Evolutionary conservation across 768 basidiomycete genomes (phyloP), one percentile per base, ranked within the genome.

Genomic region (Tylopilus plumbeoviolaceoides): DNA sequence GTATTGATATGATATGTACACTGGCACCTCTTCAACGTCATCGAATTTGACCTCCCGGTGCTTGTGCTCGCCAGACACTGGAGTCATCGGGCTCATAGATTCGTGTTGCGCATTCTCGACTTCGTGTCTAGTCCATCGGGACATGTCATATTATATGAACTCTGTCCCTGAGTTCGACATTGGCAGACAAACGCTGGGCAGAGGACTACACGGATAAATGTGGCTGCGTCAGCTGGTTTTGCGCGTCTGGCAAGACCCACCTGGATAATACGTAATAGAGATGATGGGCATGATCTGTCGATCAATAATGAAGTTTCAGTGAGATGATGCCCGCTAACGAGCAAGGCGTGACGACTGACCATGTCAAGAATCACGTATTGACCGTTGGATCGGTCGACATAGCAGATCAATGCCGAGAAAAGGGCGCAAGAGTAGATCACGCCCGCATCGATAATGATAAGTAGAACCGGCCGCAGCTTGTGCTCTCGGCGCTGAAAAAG

Each of bases 231-330:
- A 7, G 7, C 17, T 30, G 46, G 23, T n/a, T 17, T 41, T 2
- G 31, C 30, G 48, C 42, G 54, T 31, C 35, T 46, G 20, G 53
- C 43, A 30, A 67, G 15, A 0, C 67, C 72, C 36, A 73, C 61
- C 30, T 72, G 75, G 21, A 75, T 65, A 35, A 74, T 73, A 75
- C 5, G 70, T 68, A 61, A 76, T 75, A 6, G 68, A 71, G 48
- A 74, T 74, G 50, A 74, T 70, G 17, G 71, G 74, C 8, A 65
- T 67, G 42, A 70, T 59, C 73, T 73, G 25, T 30, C 15, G 42
- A n/a, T 35, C 14, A 28, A n/a, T 3, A 35, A 25, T 11, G 17
- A 9, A 9, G 28, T 4, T 20, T 52, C 35, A 57, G 49, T 40
- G 21, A 3, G 28, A 47, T 8, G 5, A 36, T 49, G 23, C 25